These are phyloP conservation scores for Ogataea angusta DNA, from an alignment of 805 yeast genomes.

Conservation along the genomic window DNA sequence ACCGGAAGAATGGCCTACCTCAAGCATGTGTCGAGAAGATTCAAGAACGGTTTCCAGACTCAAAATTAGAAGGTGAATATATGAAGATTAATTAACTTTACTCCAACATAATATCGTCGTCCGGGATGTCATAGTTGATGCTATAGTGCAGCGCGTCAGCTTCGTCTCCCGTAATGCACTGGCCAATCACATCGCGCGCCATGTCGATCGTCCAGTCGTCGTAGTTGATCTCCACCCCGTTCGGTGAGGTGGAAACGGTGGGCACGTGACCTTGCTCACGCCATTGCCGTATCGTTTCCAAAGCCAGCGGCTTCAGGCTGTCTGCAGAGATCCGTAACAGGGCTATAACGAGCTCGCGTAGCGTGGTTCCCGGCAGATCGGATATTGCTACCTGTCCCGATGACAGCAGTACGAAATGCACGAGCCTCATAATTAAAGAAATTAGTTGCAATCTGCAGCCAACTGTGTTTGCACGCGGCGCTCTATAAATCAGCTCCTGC, in stretches of 20 bases:
- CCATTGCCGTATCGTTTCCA: slow-evolving; percentile 24
- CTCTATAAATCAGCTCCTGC: slow-evolving; percentile 42
- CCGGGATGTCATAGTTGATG: slow-evolving; percentile 46
- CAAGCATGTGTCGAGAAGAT: slow-evolving; percentile 95
- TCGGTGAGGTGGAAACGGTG: slow-evolving; percentile 35
- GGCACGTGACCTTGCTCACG: slow-evolving; percentile 20
- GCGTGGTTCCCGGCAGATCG: slow-evolving; percentile 25
- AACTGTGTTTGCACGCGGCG: slow-evolving; percentile 42
- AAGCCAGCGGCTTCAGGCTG: slow-evolving; percentile 26
- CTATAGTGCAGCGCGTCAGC: slow-evolving; percentile 71
- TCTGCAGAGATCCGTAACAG: slow-evolving; percentile 32
- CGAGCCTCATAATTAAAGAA: slow-evolving; percentile 37
- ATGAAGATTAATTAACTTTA: slow-evolving; percentile 11
- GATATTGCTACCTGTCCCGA: slow-evolving; percentile 29
- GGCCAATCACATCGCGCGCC: slow-evolving; percentile 67
- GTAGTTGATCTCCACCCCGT: slow-evolving; percentile 62
- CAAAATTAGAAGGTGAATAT: slow-evolving; percentile 25
- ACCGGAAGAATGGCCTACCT: slow-evolving; percentile 99
- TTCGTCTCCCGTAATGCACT: slow-evolving; percentile 69
- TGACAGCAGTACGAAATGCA: slow-evolving; percentile 33
- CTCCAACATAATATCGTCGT: slow-evolving; percentile 20
- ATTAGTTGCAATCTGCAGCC: slow-evolving; percentile 39
- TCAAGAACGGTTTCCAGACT: slow-evolving; percentile 98
- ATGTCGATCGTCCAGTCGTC: slow-evolving; percentile 61
- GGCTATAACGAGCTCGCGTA: slow-evolving; percentile 31